Evolutionary conservation across 768 basidiomycete species (phyloP), one percentile per base, ranked within the genome.

Genomic region (Suillus plorans): DNA sequence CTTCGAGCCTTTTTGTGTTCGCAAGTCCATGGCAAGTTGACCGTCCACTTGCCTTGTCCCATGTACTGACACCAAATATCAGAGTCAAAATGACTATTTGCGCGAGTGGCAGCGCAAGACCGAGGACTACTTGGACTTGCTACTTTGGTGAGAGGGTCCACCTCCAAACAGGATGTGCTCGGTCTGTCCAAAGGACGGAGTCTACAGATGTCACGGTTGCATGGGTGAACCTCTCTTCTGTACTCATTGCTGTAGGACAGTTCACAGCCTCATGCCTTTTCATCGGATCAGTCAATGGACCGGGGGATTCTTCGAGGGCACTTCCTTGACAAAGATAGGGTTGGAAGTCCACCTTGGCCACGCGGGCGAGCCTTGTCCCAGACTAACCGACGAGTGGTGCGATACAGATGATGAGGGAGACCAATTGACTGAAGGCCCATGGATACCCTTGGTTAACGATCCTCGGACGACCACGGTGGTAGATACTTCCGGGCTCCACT

Each of bases 61-160:
- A 39, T 47, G 12, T n/a, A 10, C 45, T 47, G 44, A 44, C 6
- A 20, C 44, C 1, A 2, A 44, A 18, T 44, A 44, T 44, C 18
- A 63, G 62, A 55, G 34, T 34, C 62, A 63, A 56, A 63, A 63
- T 63, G 49, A 63, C 50, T 63, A 22, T 41, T n/a, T 63, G 7
- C 22, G 22, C 6, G 62, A 63, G 42, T 63, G 53, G 62, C 36
- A 34, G 22, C 16, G 18, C 53, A 28, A 34, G 45, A 45, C 47
- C 34, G 9, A 25, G 18, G 25, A 55, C 12, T 63, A 63, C 28
- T 25, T 63, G 5, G 22, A n/a, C 28, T 12, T 49, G 39, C 39
- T 20, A 28, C 41, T 36, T 37, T 28, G 36, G 62, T 9, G 13
- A 22, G 36, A 22, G 36, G 53, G 58, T 28, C 49, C 10, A 45